Percentiles rank a stretch among this genome's conserved stretches.
Conservation (phyloP, 768 basidiomycete species). For the Leccinum uliginosum region DNA sequence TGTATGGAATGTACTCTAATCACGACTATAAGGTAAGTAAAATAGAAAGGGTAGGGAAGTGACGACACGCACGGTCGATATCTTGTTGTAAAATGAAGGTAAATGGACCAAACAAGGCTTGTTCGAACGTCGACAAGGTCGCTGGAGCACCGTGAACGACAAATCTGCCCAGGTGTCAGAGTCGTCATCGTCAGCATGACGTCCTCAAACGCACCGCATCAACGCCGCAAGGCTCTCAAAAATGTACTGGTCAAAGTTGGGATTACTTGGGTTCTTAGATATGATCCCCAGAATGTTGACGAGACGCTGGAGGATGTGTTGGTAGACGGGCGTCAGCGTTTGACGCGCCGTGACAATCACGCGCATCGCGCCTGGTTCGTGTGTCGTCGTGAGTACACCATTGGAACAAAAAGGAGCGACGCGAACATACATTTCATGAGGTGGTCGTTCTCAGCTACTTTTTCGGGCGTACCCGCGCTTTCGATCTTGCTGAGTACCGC, state of each 20-base stretch:
- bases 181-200: background rate
- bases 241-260: constrained; percentile 94
- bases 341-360: constrained; percentile 88
- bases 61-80: constrained; percentile 67
- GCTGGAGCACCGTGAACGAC: constrained; percentile 66
- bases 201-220: constrained; percentile 56
- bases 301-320: constrained; percentile 63
- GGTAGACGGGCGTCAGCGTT: constrained; percentile 63
- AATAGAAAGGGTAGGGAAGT: background rate
- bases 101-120: constrained; percentile 79
- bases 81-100: constrained; percentile 87
- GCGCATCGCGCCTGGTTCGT: constrained; percentile 77
- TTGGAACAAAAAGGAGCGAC: background rate
- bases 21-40: background rate
- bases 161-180: constrained; percentile 49
- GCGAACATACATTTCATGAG: constrained; percentile 84
- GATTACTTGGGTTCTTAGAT: constrained; percentile 95
- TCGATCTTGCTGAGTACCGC: constrained; percentile 80
- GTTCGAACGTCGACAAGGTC: constrained; percentile 73
- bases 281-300: constrained; percentile 83
- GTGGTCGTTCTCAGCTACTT: constrained; percentile 96
- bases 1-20: constrained; percentile 89
- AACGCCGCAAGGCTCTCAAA: constrained; percentile 96
- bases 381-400: background rate
- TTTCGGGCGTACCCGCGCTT: constrained; percentile 73